A percentile compares a stretch with the other conserved stretches of the same genome.
These are phyloP conservation scores for Shiraia sp. DNA, from an alignment of 2,329 filamentous ascomycete genomes.

Conservation along the genomic window DNA sequence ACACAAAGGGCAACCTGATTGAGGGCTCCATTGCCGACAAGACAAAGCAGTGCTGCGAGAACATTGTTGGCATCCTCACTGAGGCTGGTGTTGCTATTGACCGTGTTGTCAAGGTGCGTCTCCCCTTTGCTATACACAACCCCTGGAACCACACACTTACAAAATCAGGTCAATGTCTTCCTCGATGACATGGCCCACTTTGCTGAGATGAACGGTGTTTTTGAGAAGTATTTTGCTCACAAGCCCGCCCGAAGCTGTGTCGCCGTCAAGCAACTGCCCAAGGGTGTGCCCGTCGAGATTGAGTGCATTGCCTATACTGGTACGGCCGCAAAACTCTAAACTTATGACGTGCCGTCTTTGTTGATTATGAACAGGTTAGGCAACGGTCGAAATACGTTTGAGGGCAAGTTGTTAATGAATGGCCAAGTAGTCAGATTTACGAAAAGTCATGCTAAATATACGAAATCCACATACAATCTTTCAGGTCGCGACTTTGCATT, in stretches of 20 bases:
- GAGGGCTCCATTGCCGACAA: slow-evolving; percentile 69
- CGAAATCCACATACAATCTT: no score
- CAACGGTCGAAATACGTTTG: no score
- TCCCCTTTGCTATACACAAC: no score
- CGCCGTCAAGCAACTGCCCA: slow-evolving; percentile 84
- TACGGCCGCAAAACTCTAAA: slow-evolving; percentile 30
- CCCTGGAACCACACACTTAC: not conserved
- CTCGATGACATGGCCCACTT: slow-evolving; percentile 91
- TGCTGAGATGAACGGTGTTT: slow-evolving; percentile 81
- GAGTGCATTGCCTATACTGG: slow-evolving; percentile 73
- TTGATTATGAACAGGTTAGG: slow-evolving; percentile 16
- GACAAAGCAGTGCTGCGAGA: slow-evolving; percentile 73
- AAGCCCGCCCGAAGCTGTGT: slow-evolving; percentile 90
- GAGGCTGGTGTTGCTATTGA: slow-evolving; percentile 77
- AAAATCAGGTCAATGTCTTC: slow-evolving; percentile 67
- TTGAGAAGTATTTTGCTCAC: slow-evolving; percentile 78
- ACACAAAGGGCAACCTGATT: slow-evolving; percentile 63
- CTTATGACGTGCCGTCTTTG: slow-evolving; percentile 8
- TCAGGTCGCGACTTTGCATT: no score
- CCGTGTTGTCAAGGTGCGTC: slow-evolving; percentile 78
- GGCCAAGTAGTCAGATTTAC: no score
- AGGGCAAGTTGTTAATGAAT: no score
- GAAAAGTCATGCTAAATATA: no score
- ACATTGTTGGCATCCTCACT: slow-evolving; percentile 80
- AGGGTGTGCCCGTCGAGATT: slow-evolving; percentile 86